Percentiles rank a stretch among this genome's conserved stretches.
Conservation (phyloP, 805 yeast species). For the Candida incommunis region DNA sequence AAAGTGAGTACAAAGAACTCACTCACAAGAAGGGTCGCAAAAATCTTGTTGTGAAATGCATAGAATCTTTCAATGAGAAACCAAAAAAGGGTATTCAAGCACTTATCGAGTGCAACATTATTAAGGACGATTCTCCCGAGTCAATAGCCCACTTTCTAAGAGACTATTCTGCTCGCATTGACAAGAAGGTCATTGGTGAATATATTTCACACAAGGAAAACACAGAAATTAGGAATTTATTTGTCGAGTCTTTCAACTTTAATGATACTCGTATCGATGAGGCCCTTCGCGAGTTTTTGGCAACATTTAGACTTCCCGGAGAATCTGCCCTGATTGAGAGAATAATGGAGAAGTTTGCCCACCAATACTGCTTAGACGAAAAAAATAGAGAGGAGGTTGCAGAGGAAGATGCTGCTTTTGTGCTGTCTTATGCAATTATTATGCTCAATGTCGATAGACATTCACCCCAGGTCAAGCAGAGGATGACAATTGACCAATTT, state of each 20-base stretch:
- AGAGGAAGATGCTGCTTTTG: slow-evolving; percentile 78
- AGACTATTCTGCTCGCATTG: slow-evolving; percentile 58
- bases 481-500: slow-evolving; percentile 80
- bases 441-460: slow-evolving; percentile 90
- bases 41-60: slow-evolving; percentile 62
- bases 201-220: slow-evolving; percentile 66
- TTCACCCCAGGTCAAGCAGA: slow-evolving; percentile 82
- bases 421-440: slow-evolving; percentile 80
- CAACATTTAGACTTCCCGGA: slow-evolving; percentile 85
- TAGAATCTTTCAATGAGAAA: slow-evolving; percentile 60
- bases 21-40: slow-evolving; percentile 27
- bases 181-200: slow-evolving; percentile 82
- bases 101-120: slow-evolving; percentile 52
- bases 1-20: slow-evolving; percentile 5
- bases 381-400: slow-evolving; percentile 25
- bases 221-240: slow-evolving; percentile 41
- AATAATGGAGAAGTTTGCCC: slow-evolving; percentile 75
- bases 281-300: slow-evolving; percentile 69
- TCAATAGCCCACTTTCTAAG: slow-evolving; percentile 67
- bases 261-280: slow-evolving; percentile 76
- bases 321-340: slow-evolving; percentile 96
- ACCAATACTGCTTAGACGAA: slow-evolving; percentile 59
- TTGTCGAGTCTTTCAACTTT: slow-evolving; percentile 63
- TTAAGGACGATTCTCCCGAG: slow-evolving; percentile 29
- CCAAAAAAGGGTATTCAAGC: slow-evolving; percentile 63